These are phyloP conservation scores for Alternaria longipes DNA, from an alignment of 2,329 filamentous ascomycete genomes.

Conservation along the genomic window DNA sequence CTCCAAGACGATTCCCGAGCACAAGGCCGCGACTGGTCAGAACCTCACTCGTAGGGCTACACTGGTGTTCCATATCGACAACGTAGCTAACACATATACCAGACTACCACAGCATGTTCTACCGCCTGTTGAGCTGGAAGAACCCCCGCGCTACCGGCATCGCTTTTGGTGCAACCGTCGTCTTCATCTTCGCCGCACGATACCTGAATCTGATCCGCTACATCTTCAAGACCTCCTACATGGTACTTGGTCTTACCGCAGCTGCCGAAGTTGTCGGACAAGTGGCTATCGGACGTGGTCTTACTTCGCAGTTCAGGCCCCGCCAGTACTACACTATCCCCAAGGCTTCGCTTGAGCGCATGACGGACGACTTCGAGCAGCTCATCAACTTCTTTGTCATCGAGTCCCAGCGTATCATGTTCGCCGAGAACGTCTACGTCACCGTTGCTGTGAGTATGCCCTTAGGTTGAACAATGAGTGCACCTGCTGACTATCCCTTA, in stretches of 20 bases:
- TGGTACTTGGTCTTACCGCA: constrained; percentile 67
- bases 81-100: constrained; percentile 24
- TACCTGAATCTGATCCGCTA: constrained; percentile 71
- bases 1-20: constrained; percentile 62
- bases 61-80: background rate
- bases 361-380: constrained; percentile 70
- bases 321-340: constrained; percentile 72
- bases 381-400: constrained; percentile 74
- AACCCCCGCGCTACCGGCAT: constrained; percentile 71
- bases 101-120: constrained; percentile 74
- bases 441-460: constrained; percentile 64
- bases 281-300: constrained; percentile 64
- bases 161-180: constrained; percentile 64
- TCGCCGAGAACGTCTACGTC: constrained; percentile 70
- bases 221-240: constrained; percentile 67
- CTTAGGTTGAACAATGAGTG: background rate
- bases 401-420: constrained; percentile 72
- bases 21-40: constrained; percentile 67
- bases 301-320: constrained; percentile 69
- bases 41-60: constrained; percentile 65
- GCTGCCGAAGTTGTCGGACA: constrained; percentile 66
- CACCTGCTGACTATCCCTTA: constrained; percentile 9
- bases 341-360: constrained; percentile 68
- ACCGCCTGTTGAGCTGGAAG: constrained; percentile 73
- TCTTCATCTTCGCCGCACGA: constrained; percentile 69